Conservation (phyloP, 2,329 filamentous ascomycete species). For the Diplocarpon mali region DNA sequence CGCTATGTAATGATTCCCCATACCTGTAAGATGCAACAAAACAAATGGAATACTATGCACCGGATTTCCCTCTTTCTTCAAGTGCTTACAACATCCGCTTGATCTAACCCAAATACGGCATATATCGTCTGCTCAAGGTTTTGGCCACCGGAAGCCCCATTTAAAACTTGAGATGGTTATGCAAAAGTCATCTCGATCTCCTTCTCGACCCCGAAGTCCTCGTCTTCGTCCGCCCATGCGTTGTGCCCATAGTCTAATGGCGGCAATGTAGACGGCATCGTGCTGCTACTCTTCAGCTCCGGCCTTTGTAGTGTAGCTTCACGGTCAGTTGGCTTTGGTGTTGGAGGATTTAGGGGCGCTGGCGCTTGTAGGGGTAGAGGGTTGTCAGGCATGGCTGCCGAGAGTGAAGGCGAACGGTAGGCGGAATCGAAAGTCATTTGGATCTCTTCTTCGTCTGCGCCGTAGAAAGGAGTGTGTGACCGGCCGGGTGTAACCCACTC, state of each 20-base stretch:
- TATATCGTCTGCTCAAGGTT: no score
- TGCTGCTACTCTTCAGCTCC: constrained; percentile 35
- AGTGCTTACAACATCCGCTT: no score
- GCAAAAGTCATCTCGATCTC: constrained; percentile 76
- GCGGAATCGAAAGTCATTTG: constrained; percentile 65
- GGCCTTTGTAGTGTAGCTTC: constrained; percentile 25
- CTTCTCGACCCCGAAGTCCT: constrained; percentile 60
- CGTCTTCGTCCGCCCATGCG: constrained; percentile 63
- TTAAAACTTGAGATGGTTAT: constrained; percentile 6
- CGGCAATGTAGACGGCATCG: constrained; percentile 39
- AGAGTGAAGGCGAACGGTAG: constrained; percentile 26
- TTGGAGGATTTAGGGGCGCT: neutral
- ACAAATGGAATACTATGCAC: no score
- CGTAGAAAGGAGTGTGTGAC: constrained; percentile 7
- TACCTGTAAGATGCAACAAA: no score
- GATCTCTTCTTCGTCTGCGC: constrained; percentile 34
- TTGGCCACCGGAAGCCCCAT: no score
- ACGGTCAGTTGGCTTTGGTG: constrained; percentile 8
- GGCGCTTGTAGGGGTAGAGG: constrained; percentile 9
- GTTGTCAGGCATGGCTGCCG: constrained; percentile 11
- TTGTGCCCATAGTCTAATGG: constrained; percentile 32
- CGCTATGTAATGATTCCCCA: no score
- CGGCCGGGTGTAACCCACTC: constrained; percentile 7
- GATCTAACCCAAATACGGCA: no score
- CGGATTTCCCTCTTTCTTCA: no score